Evolutionary conservation across 2,329 filamentous ascomycete genomes (phyloP).

Genomic region (Epichloe typhina): DNA sequence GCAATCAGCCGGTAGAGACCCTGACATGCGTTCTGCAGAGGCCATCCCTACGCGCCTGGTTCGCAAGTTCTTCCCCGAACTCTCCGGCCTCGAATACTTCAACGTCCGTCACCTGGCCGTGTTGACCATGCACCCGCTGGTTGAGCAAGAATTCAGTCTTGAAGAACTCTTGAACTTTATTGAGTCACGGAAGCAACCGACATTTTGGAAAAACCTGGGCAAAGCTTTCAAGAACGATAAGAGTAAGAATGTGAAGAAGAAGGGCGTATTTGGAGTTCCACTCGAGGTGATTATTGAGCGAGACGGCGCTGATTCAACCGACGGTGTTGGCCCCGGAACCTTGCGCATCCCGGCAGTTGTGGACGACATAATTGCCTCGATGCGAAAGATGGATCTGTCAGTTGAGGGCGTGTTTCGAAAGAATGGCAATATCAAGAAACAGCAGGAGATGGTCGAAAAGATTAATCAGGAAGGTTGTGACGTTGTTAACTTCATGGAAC

Average conservation of each 20-base stretch:
- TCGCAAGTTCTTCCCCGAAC: constrained; percentile 88
- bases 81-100: constrained; percentile 92
- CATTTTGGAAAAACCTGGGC: constrained; percentile 96
- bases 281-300: constrained; percentile 82
- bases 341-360: constrained; percentile 85
- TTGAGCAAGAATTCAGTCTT: constrained; percentile 82
- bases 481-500: constrained; percentile 71
- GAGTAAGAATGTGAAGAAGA: constrained; percentile 69
- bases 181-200: constrained; percentile 75
- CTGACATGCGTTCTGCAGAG: constrained; percentile 38
- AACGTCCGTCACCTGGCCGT: constrained; percentile 93
- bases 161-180: constrained; percentile 89
- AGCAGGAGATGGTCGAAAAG: constrained; percentile 72
- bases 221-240: constrained; percentile 89
- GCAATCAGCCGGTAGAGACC: constrained; percentile 40
- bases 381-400: constrained; percentile 98
- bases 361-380: constrained; percentile 86
- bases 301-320: constrained; percentile 93
- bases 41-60: constrained; percentile 38
- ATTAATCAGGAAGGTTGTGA: constrained; percentile 82
- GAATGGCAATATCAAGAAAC: constrained; percentile 93
- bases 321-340: constrained; percentile 85
- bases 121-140: constrained; percentile 81
- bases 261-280: constrained; percentile 83
- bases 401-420: constrained; percentile 98